Base-by-base conservation (phyloP, 176 grass and related monocot genomes). In the Juncus effusus region DNA sequence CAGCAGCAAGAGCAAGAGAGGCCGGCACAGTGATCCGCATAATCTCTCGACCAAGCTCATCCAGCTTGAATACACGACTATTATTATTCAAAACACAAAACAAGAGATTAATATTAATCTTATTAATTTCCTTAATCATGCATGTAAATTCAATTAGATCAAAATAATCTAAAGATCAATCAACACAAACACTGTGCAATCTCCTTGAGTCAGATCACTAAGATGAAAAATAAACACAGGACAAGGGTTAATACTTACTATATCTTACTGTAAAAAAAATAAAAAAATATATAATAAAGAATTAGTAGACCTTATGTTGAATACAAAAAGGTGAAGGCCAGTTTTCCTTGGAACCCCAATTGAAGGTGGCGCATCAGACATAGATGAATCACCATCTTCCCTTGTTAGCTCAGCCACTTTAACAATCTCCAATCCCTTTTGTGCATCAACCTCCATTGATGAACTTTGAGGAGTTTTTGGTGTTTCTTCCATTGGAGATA, bases 11-110 rank as follows among this genome's bases (percentile, higher is more conserved):
- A 2, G 88, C 94, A 14, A 99, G 84, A 53, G 94, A 87, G 3
- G 94, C 94, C 0, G 94, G 94, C 69, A 99, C 70, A 2, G 85
- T 80, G 56, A 99, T 93, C 59, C 80, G 64, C 78, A 99, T 6
- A 63, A 89, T 80, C 75, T 99, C 94, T 1, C 64, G 79, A 11
- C 94, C 88, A 15, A 99, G 83, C 15, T 87, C 89, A 40, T 99
- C 94, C 56, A 93, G 62, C 83, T 84, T 99, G 83, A 89, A 93
- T 38, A 99, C 80, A 12, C 78, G 50, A 80, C 94, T 99, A 83
- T 12, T 12, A 61, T 38, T 51, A 62, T 13, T 39, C 10, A 41
- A 39, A 55, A 59, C 9, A 13, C 51, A 59, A 12, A 62, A 47
- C 44, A 47, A 47, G 44, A 47, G 19, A 28, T 28, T 28, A 28